Conservation (phyloP, 331 rosid genomes). For the Cucumis variabilis region DNA sequence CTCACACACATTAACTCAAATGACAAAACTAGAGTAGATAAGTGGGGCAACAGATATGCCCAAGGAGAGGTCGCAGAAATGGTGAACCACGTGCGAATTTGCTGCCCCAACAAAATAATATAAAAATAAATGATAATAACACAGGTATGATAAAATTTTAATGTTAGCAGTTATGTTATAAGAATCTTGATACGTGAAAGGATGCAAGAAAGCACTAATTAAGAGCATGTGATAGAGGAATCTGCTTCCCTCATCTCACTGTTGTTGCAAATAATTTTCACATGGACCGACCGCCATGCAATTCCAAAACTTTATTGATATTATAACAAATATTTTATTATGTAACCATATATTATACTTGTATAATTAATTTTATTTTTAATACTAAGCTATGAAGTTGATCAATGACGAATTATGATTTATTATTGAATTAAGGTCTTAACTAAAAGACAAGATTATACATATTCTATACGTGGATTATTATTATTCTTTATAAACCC, state of each 20-base stretch:
- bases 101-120: too few species aligned
- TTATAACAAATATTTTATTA: neutral
- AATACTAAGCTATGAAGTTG: neutral
- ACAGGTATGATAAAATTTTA: neutral
- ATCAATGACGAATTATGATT: neutral
- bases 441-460: neutral
- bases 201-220: neutral
- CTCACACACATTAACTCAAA: too few species aligned
- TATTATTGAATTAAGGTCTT: neutral
- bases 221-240: slow-evolving; percentile 30
- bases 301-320: slow-evolving; percentile 13
- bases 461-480: slow-evolving; percentile 24
- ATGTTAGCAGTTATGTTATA: neutral
- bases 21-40: too few species aligned
- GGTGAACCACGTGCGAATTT: too few species aligned
- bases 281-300: slow-evolving; percentile 26
- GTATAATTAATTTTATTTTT: neutral
- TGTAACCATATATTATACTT: slow-evolving; percentile 2
- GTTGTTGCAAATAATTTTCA: slow-evolving; percentile 20
- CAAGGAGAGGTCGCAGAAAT: too few species aligned
- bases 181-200: slow-evolving; percentile 26
- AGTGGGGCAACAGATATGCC: too few species aligned
- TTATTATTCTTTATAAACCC: neutral
- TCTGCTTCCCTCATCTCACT: slow-evolving; percentile 12
- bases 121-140: neutral